These are phyloP conservation scores for Asterionellopsis glacialis DNA, from an alignment of 108 stramenopile species.

Conservation along the genomic window DNA sequence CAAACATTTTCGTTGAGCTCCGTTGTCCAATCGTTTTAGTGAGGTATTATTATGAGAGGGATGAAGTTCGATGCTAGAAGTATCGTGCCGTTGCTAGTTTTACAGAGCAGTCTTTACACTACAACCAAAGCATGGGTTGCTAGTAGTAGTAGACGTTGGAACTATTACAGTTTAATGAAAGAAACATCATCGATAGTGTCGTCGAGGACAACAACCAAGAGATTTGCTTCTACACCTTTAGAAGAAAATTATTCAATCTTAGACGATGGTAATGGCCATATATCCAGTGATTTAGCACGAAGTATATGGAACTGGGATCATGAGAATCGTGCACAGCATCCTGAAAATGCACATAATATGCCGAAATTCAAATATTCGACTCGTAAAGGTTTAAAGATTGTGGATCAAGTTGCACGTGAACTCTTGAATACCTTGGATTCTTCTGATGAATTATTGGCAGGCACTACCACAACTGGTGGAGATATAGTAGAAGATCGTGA, in stretches of 20 bases:
- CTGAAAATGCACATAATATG: constrained; percentile 7
- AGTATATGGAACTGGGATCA: constrained; percentile 67
- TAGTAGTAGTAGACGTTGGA: too few relatives aligned
- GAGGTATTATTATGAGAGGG: too few relatives aligned
- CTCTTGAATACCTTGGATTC: constrained; percentile 10
- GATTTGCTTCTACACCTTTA: background rate
- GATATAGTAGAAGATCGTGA: background rate
- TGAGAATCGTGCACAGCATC: constrained; percentile 25
- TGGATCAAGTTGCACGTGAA: constrained; percentile 35
- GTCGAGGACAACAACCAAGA: background rate
- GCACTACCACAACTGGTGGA: background rate
- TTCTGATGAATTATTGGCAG: background rate
- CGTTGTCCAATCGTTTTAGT: too few relatives aligned
- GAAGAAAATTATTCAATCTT: constrained; percentile 21
- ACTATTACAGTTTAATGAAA: too few relatives aligned
- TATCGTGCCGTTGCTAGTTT: background rate
- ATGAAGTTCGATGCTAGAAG: too few relatives aligned
- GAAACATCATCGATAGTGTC: too few relatives aligned
- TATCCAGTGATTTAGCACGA: constrained; percentile 47
- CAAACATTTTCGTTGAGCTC: too few relatives aligned
- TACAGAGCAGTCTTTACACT: background rate
- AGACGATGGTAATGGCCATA: constrained; percentile 55
- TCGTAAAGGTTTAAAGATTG: constrained; percentile 52
- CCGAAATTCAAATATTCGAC: constrained; percentile 42
- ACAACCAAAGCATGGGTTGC: background rate